Evolutionary conservation across 257 asterid genomes (phyloP).

Genomic region (Gentiana dahurica): DNA sequence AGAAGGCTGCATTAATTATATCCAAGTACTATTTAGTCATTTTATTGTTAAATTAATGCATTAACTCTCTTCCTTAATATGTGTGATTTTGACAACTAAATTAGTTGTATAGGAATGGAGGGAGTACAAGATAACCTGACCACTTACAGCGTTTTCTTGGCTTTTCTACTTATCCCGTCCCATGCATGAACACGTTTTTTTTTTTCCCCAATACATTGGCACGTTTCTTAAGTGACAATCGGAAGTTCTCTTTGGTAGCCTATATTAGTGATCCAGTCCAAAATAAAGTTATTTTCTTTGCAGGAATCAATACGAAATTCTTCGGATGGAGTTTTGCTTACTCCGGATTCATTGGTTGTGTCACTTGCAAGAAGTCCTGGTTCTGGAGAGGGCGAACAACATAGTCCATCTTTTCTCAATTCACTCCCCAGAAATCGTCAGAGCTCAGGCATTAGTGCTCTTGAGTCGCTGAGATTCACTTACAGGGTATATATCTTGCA

Average conservation of each 20-base stretch:
- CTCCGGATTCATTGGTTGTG: constrained; percentile 76
- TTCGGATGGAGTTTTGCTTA: constrained; percentile 66
- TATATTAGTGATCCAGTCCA: not conserved
- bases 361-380: constrained; percentile 44
- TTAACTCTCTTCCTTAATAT: no score
- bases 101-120: no score
- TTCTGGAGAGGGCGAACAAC: constrained; percentile 41
- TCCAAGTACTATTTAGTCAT: no score
- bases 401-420: constrained; percentile 30
- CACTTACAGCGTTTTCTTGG: no score
- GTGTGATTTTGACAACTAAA: no score
- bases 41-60: no score
- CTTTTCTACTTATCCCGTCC: no score
- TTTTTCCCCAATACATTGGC: no score
- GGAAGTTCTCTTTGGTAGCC: not conserved
- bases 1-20: no score
- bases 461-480: constrained; percentile 72
- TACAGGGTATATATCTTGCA: constrained; percentile 46
- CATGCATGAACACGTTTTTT: no score
- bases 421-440: constrained; percentile 65
- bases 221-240: no score
- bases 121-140: no score
- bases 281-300: constrained; percentile 13
- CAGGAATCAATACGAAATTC: constrained; percentile 95
- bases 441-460: constrained; percentile 63